These are phyloP conservation scores for Aspergillus calidoustus DNA, from an alignment of 2,329 filamentous ascomycete species.

Conservation along the genomic window DNA sequence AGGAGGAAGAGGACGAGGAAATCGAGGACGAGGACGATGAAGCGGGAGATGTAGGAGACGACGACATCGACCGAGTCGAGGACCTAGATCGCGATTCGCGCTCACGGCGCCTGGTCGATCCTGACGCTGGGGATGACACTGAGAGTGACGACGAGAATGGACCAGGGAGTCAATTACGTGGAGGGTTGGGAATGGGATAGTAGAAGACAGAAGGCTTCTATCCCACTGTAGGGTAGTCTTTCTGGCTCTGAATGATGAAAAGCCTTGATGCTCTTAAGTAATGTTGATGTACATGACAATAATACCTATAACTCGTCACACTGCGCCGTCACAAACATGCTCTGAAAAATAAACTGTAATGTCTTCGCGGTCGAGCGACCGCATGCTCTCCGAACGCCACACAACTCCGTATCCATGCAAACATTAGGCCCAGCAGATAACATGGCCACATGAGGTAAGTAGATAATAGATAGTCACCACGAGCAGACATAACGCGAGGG, in stretches of 20 bases:
- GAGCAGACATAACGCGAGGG: slow-evolving; percentile 8
- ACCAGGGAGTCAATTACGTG: slow-evolving; percentile 36
- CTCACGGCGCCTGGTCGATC: slow-evolving; percentile 32
- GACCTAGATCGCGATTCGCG: slow-evolving; percentile 39
- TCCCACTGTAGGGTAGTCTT: neutral
- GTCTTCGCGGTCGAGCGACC: neutral
- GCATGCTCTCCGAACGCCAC: neutral
- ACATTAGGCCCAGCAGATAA: neutral
- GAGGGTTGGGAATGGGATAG: slow-evolving; percentile 35
- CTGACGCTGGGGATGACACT: slow-evolving; percentile 38
- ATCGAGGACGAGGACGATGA: slow-evolving; percentile 30
- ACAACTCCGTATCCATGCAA: slow-evolving; percentile 7
- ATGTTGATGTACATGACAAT: slow-evolving; percentile 23
- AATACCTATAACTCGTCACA: neutral
- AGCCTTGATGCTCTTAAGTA: neutral
- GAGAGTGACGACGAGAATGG: slow-evolving; percentile 36
- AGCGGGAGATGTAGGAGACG: slow-evolving; percentile 28
- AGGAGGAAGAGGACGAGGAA: slow-evolving; percentile 33
- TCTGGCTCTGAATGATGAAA: neutral
- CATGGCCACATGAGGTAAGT: neutral
- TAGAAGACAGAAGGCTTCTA: neutral
- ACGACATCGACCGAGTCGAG: slow-evolving; percentile 45
- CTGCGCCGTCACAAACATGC: slow-evolving; percentile 9
- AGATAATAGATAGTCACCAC: neutral
- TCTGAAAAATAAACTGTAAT: neutral